phyloP scores from a whole-genome alignment of 2,329 filamentous ascomycete species.

The Thyridium curvatum region DNA sequence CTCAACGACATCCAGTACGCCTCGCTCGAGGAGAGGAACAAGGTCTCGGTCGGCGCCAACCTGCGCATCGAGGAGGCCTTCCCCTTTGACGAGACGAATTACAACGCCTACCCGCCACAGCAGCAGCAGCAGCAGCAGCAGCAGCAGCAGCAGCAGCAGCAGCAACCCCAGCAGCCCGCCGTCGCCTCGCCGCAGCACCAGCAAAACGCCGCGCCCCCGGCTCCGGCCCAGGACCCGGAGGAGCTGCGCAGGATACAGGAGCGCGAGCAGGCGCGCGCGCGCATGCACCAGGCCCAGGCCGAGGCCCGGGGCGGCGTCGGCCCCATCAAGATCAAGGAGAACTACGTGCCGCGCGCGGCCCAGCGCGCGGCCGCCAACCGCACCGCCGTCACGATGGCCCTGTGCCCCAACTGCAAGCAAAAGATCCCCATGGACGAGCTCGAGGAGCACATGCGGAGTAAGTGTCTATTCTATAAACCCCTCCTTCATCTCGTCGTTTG shows the following conservation, averaged over 20 bases:
- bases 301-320: slow-evolving; percentile 62
- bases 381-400: slow-evolving; percentile 49
- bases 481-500: too few relatives aligned
- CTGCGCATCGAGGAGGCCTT: slow-evolving; percentile 92
- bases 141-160: slow-evolving; percentile 22
- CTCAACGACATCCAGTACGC: slow-evolving; percentile 90
- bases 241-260: slow-evolving; percentile 59
- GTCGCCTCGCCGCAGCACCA: slow-evolving; percentile 24
- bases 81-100: slow-evolving; percentile 66
- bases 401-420: slow-evolving; percentile 92
- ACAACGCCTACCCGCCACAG: slow-evolving; percentile 39
- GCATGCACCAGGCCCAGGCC: slow-evolving; percentile 71
- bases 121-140: slow-evolving; percentile 15
- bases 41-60: slow-evolving; percentile 75
- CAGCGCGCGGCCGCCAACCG: slow-evolving; percentile 62
- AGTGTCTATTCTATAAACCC: slow-evolving; percentile 26
- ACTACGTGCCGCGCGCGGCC: slow-evolving; percentile 83
- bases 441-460: slow-evolving; percentile 86
- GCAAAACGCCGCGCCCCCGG: slow-evolving; percentile 21
- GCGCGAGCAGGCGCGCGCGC: slow-evolving; percentile 50
- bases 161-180: slow-evolving; percentile 30
- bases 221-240: slow-evolving; percentile 49
- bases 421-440: slow-evolving; percentile 82
- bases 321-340: slow-evolving; percentile 85
- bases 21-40: slow-evolving; percentile 90